phyloP scores from a whole-genome alignment of 2,329 filamentous ascomycete species.

The Teratosphaeria pseudoeucalypti region DNA sequence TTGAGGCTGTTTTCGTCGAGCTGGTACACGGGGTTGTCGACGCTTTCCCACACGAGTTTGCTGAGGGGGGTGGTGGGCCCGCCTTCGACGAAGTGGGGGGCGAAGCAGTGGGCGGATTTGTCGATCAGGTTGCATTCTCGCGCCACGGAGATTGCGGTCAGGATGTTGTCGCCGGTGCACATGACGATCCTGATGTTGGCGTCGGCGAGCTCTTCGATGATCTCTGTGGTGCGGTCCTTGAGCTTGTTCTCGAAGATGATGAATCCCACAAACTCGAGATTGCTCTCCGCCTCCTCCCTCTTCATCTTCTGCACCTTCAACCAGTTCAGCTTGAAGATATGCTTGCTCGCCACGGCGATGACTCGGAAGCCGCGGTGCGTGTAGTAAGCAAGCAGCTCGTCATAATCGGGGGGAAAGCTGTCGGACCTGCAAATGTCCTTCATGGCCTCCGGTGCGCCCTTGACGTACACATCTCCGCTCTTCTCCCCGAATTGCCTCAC shows the following conservation, averaged over 20 bases:
- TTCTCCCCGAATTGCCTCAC: constrained; percentile 78
- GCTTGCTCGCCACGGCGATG: constrained; percentile 86
- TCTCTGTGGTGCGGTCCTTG: constrained; percentile 71
- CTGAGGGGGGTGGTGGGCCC: constrained; percentile 63
- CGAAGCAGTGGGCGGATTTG: constrained; percentile 75
- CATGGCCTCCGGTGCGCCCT: constrained; percentile 94
- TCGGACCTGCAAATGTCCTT: constrained; percentile 79
- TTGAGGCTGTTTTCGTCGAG: constrained; percentile 72
- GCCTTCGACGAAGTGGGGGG: constrained; percentile 79
- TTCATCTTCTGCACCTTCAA: constrained; percentile 91
- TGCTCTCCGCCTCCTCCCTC: constrained; percentile 70
- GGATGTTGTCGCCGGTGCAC: constrained; percentile 96
- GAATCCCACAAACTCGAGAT: constrained; percentile 83
- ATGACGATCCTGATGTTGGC: constrained; percentile 86
- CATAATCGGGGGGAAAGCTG: constrained; percentile 79
- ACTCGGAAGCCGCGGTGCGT: constrained; percentile 94
- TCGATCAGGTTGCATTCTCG: constrained; percentile 80
- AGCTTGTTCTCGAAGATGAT: constrained; percentile 99
- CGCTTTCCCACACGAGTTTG: constrained; percentile 78
- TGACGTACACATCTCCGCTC: constrained; percentile 82
- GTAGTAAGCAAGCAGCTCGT: constrained; percentile 79
- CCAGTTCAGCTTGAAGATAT: constrained; percentile 81
- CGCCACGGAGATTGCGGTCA: constrained; percentile 92
- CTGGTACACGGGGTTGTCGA: constrained; percentile 71
- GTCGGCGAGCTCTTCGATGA: constrained; percentile 69